Evolutionary conservation across 768 basidiomycete genomes (phyloP).

Genomic region (Tylopilus intermedius): DNA sequence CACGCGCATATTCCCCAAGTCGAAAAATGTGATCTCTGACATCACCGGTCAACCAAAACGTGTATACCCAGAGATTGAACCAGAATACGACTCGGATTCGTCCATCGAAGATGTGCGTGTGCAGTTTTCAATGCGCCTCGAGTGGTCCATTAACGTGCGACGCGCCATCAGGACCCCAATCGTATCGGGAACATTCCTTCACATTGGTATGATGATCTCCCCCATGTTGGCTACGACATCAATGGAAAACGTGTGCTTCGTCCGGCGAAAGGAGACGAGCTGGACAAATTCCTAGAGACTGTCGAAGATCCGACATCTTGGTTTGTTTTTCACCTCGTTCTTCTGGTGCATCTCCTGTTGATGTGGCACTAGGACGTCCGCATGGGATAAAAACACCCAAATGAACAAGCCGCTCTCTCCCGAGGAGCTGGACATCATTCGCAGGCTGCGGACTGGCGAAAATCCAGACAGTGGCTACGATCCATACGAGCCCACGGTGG

Average conservation of each 20-base stretch:
- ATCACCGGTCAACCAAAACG: slow-evolving; percentile 83
- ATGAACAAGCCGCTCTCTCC: slow-evolving; percentile 79
- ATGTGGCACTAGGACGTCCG: slow-evolving; percentile 64
- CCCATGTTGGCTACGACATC: slow-evolving; percentile 97
- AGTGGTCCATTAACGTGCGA: slow-evolving; percentile 8
- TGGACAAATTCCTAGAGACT: slow-evolving; percentile 93
- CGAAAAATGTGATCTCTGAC: slow-evolving; percentile 66
- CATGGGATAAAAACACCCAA: slow-evolving; percentile 84
- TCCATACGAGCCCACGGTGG: slow-evolving; percentile 88
- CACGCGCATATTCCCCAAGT: slow-evolving; percentile 54
- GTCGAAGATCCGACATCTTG: slow-evolving; percentile 90
- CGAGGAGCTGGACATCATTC: slow-evolving; percentile 93
- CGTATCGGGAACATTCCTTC: slow-evolving; percentile 91
- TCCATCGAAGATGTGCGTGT: slow-evolving; percentile 82
- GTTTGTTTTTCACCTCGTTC: slow-evolving; percentile 40
- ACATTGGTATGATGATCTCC: slow-evolving; percentile 99
- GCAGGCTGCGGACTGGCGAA: slow-evolving; percentile 83
- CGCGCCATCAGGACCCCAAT: slow-evolving; percentile 68
- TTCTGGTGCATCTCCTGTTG: neutral
- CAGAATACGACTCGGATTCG: slow-evolving; percentile 87
- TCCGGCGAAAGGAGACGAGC: slow-evolving; percentile 91
- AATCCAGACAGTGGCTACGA: slow-evolving; percentile 87
- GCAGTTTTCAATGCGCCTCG: neutral
- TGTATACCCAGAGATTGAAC: slow-evolving; percentile 84
- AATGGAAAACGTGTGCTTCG: slow-evolving; percentile 91